These are phyloP conservation scores for Colletotrichum orchidophilum DNA, from an alignment of 2,329 filamentous ascomycete genomes.

Conservation along the genomic window DNA sequence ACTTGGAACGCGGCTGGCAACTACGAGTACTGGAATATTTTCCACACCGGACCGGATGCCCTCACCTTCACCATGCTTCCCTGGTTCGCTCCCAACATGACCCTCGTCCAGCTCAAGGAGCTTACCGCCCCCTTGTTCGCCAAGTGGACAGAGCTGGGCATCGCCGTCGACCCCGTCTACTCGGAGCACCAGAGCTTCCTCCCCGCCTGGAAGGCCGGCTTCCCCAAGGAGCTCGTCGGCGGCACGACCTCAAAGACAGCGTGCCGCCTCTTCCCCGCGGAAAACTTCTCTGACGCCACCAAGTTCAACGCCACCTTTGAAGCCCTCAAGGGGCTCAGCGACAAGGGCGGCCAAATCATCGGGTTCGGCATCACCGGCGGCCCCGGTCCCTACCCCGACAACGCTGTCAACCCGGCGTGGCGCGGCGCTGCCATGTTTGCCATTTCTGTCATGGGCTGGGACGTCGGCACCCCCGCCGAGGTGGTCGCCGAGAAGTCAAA, in stretches of 20 bases:
- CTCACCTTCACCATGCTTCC: conserved; percentile 41
- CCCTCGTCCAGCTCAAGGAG: conserved; percentile 44
- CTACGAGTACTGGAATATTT: conserved; percentile 40
- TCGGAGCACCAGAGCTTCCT: conserved; percentile 39
- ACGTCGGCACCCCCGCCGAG: conserved; percentile 6
- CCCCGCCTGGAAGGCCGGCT: conserved; percentile 38
- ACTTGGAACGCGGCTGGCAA: conserved; percentile 36
- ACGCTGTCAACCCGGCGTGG: conserved; percentile 56
- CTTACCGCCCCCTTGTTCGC: conserved; percentile 46
- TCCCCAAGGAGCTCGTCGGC: conserved; percentile 35
- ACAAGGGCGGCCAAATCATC: conserved; percentile 51
- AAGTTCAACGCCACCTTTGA: conserved; percentile 45
- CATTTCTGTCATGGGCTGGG: conserved; percentile 38
- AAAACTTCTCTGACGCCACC: conserved; percentile 9
- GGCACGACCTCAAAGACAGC: conserved; percentile 17
- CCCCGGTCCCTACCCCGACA: conserved; percentile 41
- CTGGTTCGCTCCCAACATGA: conserved; percentile 41
- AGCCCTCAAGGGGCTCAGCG: conserved; percentile 49
- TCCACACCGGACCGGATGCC: conserved; percentile 38
- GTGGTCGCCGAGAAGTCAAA: conserved; percentile 37
- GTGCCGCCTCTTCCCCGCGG: conserved; percentile 17
- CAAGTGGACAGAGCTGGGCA: conserved; percentile 43
- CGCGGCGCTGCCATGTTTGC: conserved; percentile 48
- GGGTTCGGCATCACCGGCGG: conserved; percentile 50
- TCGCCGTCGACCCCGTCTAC: conserved; percentile 39